Percentiles rank a stretch among this genome's conserved stretches.
Conservation (phyloP, 83 land plant species). For the Picea abies region DNA sequence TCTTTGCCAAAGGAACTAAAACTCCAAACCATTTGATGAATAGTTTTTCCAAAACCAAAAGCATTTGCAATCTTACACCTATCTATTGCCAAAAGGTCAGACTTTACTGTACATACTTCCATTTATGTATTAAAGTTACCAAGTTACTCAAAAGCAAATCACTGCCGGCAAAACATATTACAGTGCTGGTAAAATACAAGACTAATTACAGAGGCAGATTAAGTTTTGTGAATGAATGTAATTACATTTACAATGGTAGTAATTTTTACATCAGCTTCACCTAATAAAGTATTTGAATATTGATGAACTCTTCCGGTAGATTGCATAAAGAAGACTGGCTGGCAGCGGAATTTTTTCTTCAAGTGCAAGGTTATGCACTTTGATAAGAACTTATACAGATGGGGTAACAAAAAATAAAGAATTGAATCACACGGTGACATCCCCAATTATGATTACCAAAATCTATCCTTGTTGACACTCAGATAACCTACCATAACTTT, state of each 20-base stretch:
- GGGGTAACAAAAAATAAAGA: neutral
- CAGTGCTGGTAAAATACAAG: constrained; percentile 3
- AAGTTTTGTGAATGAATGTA: neutral
- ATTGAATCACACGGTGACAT: neutral
- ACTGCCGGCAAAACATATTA: no score
- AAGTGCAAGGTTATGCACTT: neutral
- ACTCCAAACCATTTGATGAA: no score
- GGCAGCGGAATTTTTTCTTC: neutral
- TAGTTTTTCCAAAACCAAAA: no score
- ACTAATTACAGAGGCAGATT: neutral
- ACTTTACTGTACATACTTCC: no score
- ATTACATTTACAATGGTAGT: neutral
- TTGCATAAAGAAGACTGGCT: neutral
- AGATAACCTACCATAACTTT: constrained; percentile 88
- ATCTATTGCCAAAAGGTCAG: no score
- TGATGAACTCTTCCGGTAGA: neutral
- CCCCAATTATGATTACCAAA: constrained; percentile 51
- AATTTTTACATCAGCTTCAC: neutral
- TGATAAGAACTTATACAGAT: neutral
- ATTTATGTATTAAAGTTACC: no score
- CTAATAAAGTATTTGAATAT: neutral
- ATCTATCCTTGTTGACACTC: constrained; percentile 84
- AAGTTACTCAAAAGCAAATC: no score
- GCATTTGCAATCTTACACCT: no score
- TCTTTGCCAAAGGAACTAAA: no score